A percentile compares a stretch with the other conserved stretches of the same genome.
phyloP scores from a whole-genome alignment of 331 rosid species.

The Quercus lobata region DNA sequence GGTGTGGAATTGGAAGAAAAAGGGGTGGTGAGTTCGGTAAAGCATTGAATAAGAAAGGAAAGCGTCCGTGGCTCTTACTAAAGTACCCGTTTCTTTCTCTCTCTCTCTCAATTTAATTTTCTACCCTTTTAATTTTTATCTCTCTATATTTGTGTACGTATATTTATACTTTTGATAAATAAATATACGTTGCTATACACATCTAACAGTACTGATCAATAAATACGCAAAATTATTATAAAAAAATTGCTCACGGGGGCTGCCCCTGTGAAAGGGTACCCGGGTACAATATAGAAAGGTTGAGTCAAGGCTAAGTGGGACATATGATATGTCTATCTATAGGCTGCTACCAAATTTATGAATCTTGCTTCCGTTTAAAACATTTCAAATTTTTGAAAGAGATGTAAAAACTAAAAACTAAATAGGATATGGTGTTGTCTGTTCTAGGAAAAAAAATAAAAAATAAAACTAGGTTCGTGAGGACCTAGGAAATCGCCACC shows the following conservation, averaged over 20 bases:
- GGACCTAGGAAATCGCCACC: conserved; percentile 45
- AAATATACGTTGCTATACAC: conserved; percentile 20
- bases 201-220: conserved; percentile 1
- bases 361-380: neutral
- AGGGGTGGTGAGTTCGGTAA: conserved; percentile 72
- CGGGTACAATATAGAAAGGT: conserved; percentile 11
- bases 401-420: neutral
- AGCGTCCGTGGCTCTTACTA: conserved; percentile 49
- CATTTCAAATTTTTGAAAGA: neutral
- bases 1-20: conserved; percentile 44
- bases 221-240: neutral
- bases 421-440: neutral
- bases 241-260: conserved; percentile 4
- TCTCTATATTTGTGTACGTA: neutral
- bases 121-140: neutral
- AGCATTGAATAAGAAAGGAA: conserved; percentile 70
- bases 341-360: neutral
- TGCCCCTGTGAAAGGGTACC: conserved; percentile 1
- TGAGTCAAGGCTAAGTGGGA: conserved; percentile 13
- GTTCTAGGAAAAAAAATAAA: neutral
- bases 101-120: neutral
- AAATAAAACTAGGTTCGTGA: conserved; percentile 18
- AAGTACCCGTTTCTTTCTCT: conserved; percentile 44
- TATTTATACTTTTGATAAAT: conserved; percentile 27
- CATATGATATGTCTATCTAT: conserved; percentile 11